A percentile compares a stretch with the other conserved stretches of the same genome.
Evolutionary conservation across 78 protist species (phyloP).

Genomic region (Tieghemostelium lacteum): DNA sequence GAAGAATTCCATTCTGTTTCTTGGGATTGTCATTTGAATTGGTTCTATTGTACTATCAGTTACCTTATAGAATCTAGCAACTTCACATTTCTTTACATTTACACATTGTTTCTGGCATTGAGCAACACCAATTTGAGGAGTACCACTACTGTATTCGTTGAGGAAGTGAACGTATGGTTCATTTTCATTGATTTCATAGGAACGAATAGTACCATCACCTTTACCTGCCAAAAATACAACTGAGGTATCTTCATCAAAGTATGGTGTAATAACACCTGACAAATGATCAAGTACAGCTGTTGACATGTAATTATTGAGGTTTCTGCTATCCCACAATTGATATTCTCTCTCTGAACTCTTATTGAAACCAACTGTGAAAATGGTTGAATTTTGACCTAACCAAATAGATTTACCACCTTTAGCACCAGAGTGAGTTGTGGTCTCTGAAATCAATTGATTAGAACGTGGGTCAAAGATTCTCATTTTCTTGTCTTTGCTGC

Average conservation of each 20-base stretch:
- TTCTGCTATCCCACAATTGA: constrained; percentile 84
- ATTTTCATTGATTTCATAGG: constrained; percentile 84
- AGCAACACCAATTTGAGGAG: constrained; percentile 79
- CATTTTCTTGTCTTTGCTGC: constrained; percentile 88
- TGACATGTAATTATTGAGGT: constrained; percentile 22
- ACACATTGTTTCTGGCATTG: constrained; percentile 64
- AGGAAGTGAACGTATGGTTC: constrained; percentile 83
- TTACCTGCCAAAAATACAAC: constrained; percentile 88
- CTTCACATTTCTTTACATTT: constrained; percentile 85
- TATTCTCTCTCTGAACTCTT: constrained; percentile 91
- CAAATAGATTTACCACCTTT: constrained; percentile 87
- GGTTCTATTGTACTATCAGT: constrained; percentile 74
- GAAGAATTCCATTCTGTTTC: constrained; percentile 87
- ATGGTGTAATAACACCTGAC: constrained; percentile 86
- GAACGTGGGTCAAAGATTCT: constrained; percentile 90
- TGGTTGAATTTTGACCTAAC: constrained; percentile 65
- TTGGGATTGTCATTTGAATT: constrained; percentile 86
- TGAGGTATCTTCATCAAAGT: constrained; percentile 85
- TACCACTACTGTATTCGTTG: constrained; percentile 50
- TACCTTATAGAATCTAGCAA: constrained; percentile 72
- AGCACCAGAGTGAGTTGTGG: constrained; percentile 77
- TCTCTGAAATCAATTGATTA: constrained; percentile 27
- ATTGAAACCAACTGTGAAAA: constrained; percentile 87
- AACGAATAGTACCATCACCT: constrained; percentile 88
- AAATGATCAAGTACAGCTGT: constrained; percentile 30